A percentile compares a stretch with the other conserved stretches of the same genome.
Evolutionary conservation across 176 grass and related monocot genomes (phyloP).

Genomic region (Bromus sterilis): DNA sequence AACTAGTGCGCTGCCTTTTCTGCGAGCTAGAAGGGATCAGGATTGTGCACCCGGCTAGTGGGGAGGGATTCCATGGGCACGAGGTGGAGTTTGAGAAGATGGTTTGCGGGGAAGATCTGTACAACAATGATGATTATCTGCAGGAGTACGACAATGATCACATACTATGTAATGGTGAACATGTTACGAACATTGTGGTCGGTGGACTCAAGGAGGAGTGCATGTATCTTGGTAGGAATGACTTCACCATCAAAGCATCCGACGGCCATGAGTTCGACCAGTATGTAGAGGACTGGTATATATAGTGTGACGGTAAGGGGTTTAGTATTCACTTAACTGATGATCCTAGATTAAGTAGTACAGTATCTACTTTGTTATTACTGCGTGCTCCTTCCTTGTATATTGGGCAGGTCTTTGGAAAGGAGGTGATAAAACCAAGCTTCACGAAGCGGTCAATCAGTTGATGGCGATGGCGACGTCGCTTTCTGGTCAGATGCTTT

Average conservation of each 20-base stretch:
- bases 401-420: too few relatives aligned
- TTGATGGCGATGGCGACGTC: too few relatives aligned
- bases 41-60: neutral
- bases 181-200: neutral
- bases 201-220: neutral
- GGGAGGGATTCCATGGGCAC: neutral
- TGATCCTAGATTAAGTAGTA: neutral
- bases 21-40: neutral
- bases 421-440: too few relatives aligned
- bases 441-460: too few relatives aligned
- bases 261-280: neutral
- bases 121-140: neutral
- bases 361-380: too few relatives aligned
- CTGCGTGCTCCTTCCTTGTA: too few relatives aligned
- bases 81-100: too few relatives aligned
- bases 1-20: neutral
- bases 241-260: neutral
- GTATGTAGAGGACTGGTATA: neutral
- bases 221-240: neutral
- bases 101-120: neutral
- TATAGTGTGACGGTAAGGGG: neutral
- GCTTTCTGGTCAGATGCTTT: too few relatives aligned
- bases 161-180: neutral
- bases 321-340: neutral
- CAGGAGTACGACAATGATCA: neutral